A percentile compares a stretch with the other conserved stretches of the same genome.
These are phyloP conservation scores for Kwoniella shandongensis DNA, from an alignment of 768 basidiomycete species.

Conservation along the genomic window DNA sequence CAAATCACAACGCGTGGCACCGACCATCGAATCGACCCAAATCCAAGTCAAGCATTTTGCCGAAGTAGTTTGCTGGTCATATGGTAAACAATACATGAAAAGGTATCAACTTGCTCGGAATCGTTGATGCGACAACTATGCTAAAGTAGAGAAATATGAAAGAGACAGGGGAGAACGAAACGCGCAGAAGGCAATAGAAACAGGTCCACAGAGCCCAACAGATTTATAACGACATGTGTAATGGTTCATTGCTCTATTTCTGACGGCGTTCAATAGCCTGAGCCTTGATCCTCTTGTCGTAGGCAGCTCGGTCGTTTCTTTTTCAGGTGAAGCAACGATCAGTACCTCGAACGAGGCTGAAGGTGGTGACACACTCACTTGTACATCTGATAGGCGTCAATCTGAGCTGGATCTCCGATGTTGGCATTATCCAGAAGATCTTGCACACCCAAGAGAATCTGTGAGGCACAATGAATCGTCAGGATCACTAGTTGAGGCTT, in stretches of 20 bases:
- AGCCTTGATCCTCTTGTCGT: constrained; percentile 77
- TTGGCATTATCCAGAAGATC: constrained; percentile 94
- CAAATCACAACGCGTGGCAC: not conserved
- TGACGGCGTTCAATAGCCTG: constrained; percentile 90
- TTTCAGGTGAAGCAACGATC: constrained; percentile 5
- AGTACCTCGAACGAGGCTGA: too few species aligned
- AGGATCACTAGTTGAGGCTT: too few species aligned
- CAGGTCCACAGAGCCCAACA: not conserved
- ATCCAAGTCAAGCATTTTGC: not conserved
- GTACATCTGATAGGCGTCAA: constrained; percentile 98
- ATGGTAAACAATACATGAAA: not conserved
- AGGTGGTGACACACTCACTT: constrained; percentile 73
- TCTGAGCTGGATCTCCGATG: constrained; percentile 95
- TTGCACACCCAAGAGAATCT: constrained; percentile 96
- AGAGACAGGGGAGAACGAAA: not conserved
- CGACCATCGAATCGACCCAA: too few species aligned
- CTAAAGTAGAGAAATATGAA: not conserved
- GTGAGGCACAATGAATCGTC: constrained; percentile 2
- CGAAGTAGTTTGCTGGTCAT: too few species aligned
- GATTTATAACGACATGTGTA: constrained; percentile 2
- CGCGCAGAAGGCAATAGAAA: too few species aligned
- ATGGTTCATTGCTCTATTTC: constrained; percentile 59
- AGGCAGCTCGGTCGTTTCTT: constrained; percentile 92
- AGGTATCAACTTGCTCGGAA: not conserved
- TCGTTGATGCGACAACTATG: not conserved